Conservation (phyloP, 129 eudicot species). For the Calendula officinalis region DNA sequence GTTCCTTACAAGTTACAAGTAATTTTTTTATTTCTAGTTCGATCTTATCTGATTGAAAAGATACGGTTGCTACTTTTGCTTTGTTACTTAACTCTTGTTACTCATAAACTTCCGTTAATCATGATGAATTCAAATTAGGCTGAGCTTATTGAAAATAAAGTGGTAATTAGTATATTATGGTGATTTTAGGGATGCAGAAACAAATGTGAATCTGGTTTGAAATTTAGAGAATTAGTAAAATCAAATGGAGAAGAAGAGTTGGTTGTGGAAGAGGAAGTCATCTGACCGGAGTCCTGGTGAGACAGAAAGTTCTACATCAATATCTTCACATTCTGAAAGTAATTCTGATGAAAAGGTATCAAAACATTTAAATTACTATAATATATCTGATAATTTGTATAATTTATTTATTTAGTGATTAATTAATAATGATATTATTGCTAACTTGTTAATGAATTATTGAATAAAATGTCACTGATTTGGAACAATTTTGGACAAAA, state of each 20-base stretch:
- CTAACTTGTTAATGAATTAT: no score
- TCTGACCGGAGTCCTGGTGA: constrained; percentile 81
- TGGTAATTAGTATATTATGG: not conserved
- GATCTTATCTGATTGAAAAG: not conserved
- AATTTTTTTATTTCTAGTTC: constrained; percentile 4
- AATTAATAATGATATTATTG: no score
- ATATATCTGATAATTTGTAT: no score
- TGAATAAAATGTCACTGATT: no score
- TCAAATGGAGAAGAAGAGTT: constrained; percentile 74
- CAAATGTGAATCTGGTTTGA: constrained; percentile 12
- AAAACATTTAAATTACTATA: not conserved
- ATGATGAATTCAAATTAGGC: not conserved
- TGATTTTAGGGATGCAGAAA: constrained; percentile 3
- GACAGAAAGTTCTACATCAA: constrained; percentile 73
- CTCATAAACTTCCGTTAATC: not conserved
- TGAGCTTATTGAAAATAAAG: not conserved
- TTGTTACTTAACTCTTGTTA: not conserved
- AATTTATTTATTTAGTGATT: not conserved
- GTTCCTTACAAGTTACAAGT: constrained; percentile 13
- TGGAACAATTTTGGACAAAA: no score
- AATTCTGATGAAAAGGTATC: constrained; percentile 81
- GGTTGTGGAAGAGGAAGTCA: constrained; percentile 86
- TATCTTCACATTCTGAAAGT: constrained; percentile 85
- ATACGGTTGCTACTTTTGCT: no score
- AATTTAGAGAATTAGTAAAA: constrained; percentile 7